Base-by-base conservation (phyloP, 495 filamentous ascomycete genomes). In the Haplographium delicatum region DNA sequence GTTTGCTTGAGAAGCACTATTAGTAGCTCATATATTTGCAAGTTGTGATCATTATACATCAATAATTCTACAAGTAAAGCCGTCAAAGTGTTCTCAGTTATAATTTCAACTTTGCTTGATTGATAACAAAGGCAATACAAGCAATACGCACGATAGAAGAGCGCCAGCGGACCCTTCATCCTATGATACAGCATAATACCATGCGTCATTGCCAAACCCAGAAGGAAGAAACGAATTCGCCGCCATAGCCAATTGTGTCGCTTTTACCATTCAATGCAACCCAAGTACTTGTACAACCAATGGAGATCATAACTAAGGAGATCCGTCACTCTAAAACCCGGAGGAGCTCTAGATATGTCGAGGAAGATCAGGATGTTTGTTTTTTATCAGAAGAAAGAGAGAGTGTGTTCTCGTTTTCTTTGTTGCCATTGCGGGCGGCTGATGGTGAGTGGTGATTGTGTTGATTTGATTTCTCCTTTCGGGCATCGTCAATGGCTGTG, bases 401-500 rank as follows among this genome's bases (percentile, higher is more conserved):
- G 28, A 37, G 18, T 34, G 45, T 23, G 24, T 53, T 13, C 7
- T 67, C 60, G 47, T 65, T 53, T 23, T 78, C 70, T 34, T 68
- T 51, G 27, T 23, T 47, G 18, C 57, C 57, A 18, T 57, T 63
- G 54, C 73, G 70, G 54, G 70, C 71, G 22, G 72, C 68, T 48
- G 54, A 62, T n/a, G n/a, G n/a, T 52, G 67, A 59, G 53, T 74
- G 64, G 47, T 73, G 62, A 46, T 68, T 69, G 27, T 73, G 69
- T 25, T 73, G 67, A 46, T 20, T 45, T 0, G 51, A 49, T 63
- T 90, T 90, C 50, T 90, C 86, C 43, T 88, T 84, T 52, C 86
- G 84, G 46, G 85, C 84, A 61, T 90, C 85, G 63, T 91, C 86
- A 47, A 90, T 88, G 22, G 83, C 83, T 9, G 78, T 85, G 46